Evolutionary conservation across 2,329 filamentous ascomycete species (phyloP), one percentile per base, ranked within the genome.

Genomic region (Nannizziopsis barbatae): DNA sequence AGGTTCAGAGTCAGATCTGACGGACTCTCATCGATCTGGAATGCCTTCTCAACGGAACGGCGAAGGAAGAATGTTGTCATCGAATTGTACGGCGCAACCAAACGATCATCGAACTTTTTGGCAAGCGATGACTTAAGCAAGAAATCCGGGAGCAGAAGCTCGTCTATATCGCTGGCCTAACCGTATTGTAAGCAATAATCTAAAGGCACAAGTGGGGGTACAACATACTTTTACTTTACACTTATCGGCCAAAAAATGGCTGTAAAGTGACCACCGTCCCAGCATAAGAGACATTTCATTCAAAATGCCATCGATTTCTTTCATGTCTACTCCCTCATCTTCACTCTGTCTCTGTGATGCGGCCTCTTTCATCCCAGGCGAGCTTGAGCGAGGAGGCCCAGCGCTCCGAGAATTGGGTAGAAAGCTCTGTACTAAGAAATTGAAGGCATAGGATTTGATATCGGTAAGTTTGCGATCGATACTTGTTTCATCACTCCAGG

Each of bases 41-140:
- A 98, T 0, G 92, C 88, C 65, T 95, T 96, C 62, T 98, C 92
- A 1, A 98, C 89, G 0, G 89, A 95, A 42, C 92, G 79, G 5
- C 93, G 83, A 71, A 95, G 90, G 77, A 95, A 96, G 70, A 98
- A 98, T 1, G 84, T 92, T 2, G 87, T 88, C 83, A 98, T 89
- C 50, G 78, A 71, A 61, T 93, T 94, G 71, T 95, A 96, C 0
- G 92, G 87, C 1, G 77, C 76, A 9, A 81, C 75, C 1, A 98
- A 75, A 51, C 82, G 83, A 45, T 79, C 77, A 0, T 78, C 75
- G 3, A 95, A 76, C 63, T 96, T 96, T 53, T 78, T 81, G 57
- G 79, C 76, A 15, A 98, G 75, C 47, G 86, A 84, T 43, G 89
- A 95, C 58, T 86, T 84, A 31, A 75, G 66, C 30, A 98, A 68